Percentiles rank a stretch among this genome's conserved stretches.
Conservation (phyloP, 495 filamentous ascomycete genomes). For the Penicillium fimorum region DNA sequence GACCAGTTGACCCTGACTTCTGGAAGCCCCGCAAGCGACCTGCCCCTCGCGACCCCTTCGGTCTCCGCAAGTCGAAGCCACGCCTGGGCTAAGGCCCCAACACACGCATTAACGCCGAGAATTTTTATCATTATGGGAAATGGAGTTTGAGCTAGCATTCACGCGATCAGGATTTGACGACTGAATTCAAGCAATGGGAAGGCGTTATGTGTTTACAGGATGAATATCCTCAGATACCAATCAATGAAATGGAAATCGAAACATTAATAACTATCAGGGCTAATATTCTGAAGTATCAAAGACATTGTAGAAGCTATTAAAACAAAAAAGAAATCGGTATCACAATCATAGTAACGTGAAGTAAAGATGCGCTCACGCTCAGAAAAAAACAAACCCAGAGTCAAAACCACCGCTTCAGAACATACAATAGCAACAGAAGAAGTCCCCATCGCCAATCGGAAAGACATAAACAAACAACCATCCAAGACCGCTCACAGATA, state of each 20-base stretch:
- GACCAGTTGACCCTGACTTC: no score
- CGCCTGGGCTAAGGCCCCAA: no score
- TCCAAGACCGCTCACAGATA: conserved; percentile 61
- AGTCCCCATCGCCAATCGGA: conserved; percentile 15
- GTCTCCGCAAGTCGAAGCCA: no score
- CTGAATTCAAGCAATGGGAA: neutral
- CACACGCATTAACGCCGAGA: no score
- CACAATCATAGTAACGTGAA: conserved; percentile 23
- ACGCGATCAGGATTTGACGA: neutral
- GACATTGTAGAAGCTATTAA: conserved; percentile 23
- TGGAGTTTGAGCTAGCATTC: no score
- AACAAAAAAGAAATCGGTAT: conserved; percentile 27
- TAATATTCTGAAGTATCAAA: conserved; percentile 10
- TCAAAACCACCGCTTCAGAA: conserved; percentile 24
- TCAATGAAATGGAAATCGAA: conserved; percentile 4
- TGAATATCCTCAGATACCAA: neutral
- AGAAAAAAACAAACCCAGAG: conserved; percentile 21
- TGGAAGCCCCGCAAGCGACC: no score
- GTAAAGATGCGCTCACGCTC: conserved; percentile 32
- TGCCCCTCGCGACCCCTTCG: no score
- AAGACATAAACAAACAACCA: conserved; percentile 16
- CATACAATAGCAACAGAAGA: conserved; percentile 18
- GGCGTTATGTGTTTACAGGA: neutral
- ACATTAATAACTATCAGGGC: conserved; percentile 12
- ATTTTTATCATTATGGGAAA: no score